phyloP scores from a whole-genome alignment of 169 alveolate genomes.

The Neospora caninum region DNA sequence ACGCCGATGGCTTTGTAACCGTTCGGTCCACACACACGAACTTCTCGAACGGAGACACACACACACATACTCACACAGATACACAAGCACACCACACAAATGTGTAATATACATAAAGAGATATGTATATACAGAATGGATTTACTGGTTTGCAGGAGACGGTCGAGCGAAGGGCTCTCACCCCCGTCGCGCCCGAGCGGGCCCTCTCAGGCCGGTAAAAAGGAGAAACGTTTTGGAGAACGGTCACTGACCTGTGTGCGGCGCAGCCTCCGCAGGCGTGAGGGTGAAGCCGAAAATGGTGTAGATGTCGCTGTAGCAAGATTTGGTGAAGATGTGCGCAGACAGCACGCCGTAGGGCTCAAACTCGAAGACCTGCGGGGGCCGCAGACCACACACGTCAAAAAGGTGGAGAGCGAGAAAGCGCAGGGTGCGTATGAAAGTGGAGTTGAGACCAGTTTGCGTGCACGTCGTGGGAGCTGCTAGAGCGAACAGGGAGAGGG shows the following conservation, averaged over 20 bases:
- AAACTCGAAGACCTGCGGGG: constrained; percentile 44
- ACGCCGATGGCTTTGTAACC: too few species aligned
- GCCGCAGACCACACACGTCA: neutral
- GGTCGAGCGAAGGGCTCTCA: neutral
- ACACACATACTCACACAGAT: too few species aligned
- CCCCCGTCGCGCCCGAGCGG: neutral
- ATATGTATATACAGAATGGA: neutral
- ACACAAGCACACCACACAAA: neutral
- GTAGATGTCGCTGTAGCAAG: constrained; percentile 32
- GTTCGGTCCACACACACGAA: too few species aligned
- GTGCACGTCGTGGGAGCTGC: neutral
- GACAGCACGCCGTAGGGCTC: constrained; percentile 55
- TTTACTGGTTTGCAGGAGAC: neutral
- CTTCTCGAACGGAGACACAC: too few species aligned
- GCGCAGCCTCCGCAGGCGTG: constrained; percentile 29
- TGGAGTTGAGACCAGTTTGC: neutral
- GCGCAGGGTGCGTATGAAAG: neutral
- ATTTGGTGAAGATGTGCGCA: constrained; percentile 58
- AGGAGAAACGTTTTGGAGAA: neutral
- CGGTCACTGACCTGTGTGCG: neutral
- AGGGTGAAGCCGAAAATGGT: constrained; percentile 50
- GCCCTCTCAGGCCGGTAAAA: neutral
- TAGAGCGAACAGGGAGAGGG: neutral
- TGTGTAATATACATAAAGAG: neutral
- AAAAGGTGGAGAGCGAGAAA: neutral